phyloP scores from a whole-genome alignment of 306 rosid species.

The Elaeagnus macrophylla region DNA sequence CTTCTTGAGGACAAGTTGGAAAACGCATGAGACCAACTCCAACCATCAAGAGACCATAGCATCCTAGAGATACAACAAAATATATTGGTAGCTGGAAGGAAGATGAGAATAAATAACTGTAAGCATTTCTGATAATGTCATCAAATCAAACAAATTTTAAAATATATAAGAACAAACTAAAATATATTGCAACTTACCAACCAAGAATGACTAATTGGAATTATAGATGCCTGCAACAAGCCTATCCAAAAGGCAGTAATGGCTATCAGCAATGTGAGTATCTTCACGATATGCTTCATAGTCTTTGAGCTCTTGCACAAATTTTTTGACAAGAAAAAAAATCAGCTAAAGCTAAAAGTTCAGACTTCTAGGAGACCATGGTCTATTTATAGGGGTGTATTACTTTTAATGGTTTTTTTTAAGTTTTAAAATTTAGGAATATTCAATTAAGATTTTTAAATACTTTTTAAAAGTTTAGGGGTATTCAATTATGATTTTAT shows the following conservation, averaged over 20 bases:
- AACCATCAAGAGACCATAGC: slow-evolving; percentile 88
- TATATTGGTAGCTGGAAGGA: slow-evolving; percentile 68
- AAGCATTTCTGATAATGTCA: slow-evolving; percentile 13
- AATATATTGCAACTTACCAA: slow-evolving; percentile 43
- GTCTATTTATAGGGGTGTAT: too few species aligned
- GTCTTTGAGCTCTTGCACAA: not conserved
- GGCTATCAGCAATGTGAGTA: slow-evolving; percentile 47
- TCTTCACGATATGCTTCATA: slow-evolving; percentile 83
- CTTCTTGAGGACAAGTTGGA: slow-evolving; percentile 84
- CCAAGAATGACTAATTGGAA: slow-evolving; percentile 64
- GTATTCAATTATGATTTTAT: too few species aligned
- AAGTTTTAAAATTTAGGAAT: too few species aligned
- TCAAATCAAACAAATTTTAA: too few species aligned
- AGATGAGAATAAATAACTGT: slow-evolving; percentile 11
- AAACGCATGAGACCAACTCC: slow-evolving; percentile 83
- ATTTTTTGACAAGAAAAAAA: slow-evolving; percentile 4
- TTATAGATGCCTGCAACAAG: slow-evolving; percentile 43
- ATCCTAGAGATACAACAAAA: slow-evolving; percentile 73
- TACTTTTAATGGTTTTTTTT: too few species aligned
- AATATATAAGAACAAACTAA: not conserved
- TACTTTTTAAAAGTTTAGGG: too few species aligned
- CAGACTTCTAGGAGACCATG: not conserved
- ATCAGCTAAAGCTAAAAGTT: not conserved
- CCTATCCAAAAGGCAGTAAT: slow-evolving; percentile 68
- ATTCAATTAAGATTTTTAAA: too few species aligned